Conservation (phyloP, 768 basidiomycete species). For the Boletellus sp. region DNA sequence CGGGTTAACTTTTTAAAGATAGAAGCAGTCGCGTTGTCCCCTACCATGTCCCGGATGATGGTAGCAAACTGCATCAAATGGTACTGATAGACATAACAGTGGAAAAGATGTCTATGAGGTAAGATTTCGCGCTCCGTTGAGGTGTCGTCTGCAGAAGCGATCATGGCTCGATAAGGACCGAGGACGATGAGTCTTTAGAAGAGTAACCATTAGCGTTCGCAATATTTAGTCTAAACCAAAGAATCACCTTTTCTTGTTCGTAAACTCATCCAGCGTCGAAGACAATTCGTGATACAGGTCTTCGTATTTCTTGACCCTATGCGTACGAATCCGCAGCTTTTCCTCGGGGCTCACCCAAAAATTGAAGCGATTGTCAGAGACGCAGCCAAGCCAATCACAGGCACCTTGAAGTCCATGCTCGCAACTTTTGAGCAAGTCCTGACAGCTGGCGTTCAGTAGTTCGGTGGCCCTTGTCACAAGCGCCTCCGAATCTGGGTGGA, state of each 20-base stretch:
- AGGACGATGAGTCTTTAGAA: slow-evolving; percentile 44
- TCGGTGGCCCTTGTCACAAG: slow-evolving; percentile 41
- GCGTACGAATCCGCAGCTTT: slow-evolving; percentile 30
- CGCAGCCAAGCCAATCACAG: slow-evolving; percentile 48
- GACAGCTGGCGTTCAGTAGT: slow-evolving; percentile 51
- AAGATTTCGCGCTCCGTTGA: slow-evolving; percentile 39
- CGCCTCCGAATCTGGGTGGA: slow-evolving; percentile 44
- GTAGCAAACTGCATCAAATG: slow-evolving; percentile 41
- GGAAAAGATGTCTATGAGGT: slow-evolving; percentile 67
- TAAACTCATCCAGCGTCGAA: slow-evolving; percentile 43
- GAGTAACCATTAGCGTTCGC: background rate
- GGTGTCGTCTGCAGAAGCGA: slow-evolving; percentile 37
- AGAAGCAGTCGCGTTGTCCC: slow-evolving; percentile 4
- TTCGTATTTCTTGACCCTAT: slow-evolving; percentile 37
- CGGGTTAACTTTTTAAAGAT: background rate
- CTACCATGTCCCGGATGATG: slow-evolving; percentile 34
- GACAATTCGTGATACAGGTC: slow-evolving; percentile 36
- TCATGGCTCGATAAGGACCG: slow-evolving; percentile 56
- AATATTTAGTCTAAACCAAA: background rate
- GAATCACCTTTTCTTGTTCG: slow-evolving; percentile 46
- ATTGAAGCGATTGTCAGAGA: slow-evolving; percentile 34
- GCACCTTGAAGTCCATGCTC: slow-evolving; percentile 38
- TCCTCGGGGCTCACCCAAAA: slow-evolving; percentile 36
- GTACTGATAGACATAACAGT: slow-evolving; percentile 71
- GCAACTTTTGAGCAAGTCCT: slow-evolving; percentile 47